phyloP scores from a whole-genome alignment of 2,329 filamentous ascomycete genomes.

The Gnomoniopsis smithogilvyi region DNA sequence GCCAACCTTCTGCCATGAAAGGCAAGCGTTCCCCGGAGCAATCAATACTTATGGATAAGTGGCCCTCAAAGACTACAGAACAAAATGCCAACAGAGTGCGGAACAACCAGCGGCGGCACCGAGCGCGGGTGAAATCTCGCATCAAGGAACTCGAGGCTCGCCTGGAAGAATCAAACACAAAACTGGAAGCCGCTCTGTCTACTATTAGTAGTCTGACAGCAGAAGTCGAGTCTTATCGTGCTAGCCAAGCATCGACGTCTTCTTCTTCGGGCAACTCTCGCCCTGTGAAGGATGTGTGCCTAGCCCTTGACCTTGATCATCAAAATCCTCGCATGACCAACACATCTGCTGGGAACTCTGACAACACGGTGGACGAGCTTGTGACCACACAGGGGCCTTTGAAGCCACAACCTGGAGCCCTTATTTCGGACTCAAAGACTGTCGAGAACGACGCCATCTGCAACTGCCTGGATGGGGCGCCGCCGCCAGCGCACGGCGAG shows the following conservation, averaged over 20 bases:
- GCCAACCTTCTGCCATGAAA: neutral
- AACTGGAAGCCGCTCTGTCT: constrained; percentile 22
- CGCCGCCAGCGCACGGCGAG: constrained; percentile 16
- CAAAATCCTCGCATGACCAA: neutral
- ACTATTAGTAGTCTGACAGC: constrained; percentile 7
- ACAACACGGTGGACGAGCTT: neutral
- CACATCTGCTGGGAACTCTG: neutral
- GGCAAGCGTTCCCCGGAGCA: neutral
- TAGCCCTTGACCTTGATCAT: neutral
- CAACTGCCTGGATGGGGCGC: constrained; percentile 1
- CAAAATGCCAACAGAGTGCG: constrained; percentile 37
- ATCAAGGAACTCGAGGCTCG: constrained; percentile 35
- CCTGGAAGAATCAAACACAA: constrained; percentile 21
- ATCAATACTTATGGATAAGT: constrained; percentile 20
- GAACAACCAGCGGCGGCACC: constrained; percentile 50
- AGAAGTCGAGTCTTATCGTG: constrained; percentile 9
- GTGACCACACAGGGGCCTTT: neutral
- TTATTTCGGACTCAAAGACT: too few species aligned
- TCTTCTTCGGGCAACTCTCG: neutral
- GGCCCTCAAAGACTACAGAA: constrained; percentile 26
- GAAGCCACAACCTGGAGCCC: neutral
- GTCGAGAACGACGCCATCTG: neutral
- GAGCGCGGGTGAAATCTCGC: constrained; percentile 38
- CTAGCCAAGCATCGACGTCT: neutral
- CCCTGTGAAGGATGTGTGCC: neutral